Conservation (phyloP, 495 filamentous ascomycete genomes). For the Lichenothelia convexa region DNA sequence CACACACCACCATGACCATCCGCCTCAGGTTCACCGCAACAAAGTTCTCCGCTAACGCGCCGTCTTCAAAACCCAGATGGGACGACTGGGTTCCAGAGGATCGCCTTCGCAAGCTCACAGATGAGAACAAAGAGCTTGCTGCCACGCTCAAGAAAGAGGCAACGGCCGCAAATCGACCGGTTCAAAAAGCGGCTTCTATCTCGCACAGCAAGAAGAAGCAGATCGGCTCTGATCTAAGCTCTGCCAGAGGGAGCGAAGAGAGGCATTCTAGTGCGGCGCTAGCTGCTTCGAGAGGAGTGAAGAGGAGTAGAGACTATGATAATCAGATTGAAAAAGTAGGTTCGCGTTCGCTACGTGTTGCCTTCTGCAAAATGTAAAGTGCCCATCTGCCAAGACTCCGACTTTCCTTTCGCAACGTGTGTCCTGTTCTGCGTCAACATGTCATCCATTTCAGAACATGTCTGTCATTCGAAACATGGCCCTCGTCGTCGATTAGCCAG, state of each 20-base stretch:
- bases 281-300: constrained; percentile 44
- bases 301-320: constrained; percentile 62
- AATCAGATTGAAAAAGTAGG: constrained; percentile 59
- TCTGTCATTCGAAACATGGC: too few relatives aligned
- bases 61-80: constrained; percentile 64
- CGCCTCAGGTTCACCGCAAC: too few relatives aligned
- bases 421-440: too few relatives aligned
- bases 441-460: too few relatives aligned
- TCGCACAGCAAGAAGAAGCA: constrained; percentile 43
- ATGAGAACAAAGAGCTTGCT: constrained; percentile 85
- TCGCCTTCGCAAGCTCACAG: constrained; percentile 80
- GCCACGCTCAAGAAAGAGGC: constrained; percentile 41
- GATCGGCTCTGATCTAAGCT: constrained; percentile 55
- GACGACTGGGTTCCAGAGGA: constrained; percentile 97
- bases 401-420: too few relatives aligned
- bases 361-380: too few relatives aligned
- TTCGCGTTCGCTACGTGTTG: too few relatives aligned
- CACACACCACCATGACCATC: too few relatives aligned
- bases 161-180: constrained; percentile 24
- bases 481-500: too few relatives aligned
- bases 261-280: constrained; percentile 43
- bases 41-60: too few relatives aligned
- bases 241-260: constrained; percentile 73
- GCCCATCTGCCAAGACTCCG: too few relatives aligned
- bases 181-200: constrained; percentile 14